A percentile compares a stretch with the other conserved stretches of the same genome.
Conservation (phyloP, 768 basidiomycete genomes). For the Auricularia auricula-judae region DNA sequence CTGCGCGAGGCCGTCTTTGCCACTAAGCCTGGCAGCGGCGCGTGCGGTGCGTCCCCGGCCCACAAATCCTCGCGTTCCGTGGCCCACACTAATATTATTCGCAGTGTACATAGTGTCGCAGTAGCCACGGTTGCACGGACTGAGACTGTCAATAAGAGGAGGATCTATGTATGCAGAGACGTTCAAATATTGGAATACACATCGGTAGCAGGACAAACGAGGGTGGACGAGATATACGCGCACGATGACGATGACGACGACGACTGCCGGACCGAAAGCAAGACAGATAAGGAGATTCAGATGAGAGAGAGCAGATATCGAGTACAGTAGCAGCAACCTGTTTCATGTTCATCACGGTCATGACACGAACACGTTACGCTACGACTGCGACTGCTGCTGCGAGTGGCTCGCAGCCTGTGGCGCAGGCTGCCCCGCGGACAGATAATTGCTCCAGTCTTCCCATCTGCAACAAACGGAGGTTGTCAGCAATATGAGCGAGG, state of each 20-base stretch:
- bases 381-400: not conserved
- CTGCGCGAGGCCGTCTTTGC: constrained; percentile 67
- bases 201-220: not conserved
- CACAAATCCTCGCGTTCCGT: not conserved
- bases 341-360: not conserved
- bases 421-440: not conserved
- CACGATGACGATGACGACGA: not conserved
- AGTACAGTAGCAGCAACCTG: not conserved
- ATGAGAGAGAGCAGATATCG: not conserved
- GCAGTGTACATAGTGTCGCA: not conserved
- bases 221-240: not conserved
- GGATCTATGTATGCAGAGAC: not conserved
- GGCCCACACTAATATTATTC: not conserved
- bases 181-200: not conserved
- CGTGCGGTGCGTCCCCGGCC: constrained; percentile 48
- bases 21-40: constrained; percentile 73
- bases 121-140: not conserved
- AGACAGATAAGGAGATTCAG: not conserved
- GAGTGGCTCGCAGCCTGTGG: not conserved
- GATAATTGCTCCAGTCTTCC: not conserved
- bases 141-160: not conserved
- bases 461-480: not conserved
- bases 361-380: too few species aligned
- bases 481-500: not conserved
- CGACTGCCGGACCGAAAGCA: not conserved